A percentile compares a stretch with the other conserved stretches of the same genome.
phyloP scores from a whole-genome alignment of 2,329 filamentous ascomycete genomes.

The Arachnopeziza araneosa region DNA sequence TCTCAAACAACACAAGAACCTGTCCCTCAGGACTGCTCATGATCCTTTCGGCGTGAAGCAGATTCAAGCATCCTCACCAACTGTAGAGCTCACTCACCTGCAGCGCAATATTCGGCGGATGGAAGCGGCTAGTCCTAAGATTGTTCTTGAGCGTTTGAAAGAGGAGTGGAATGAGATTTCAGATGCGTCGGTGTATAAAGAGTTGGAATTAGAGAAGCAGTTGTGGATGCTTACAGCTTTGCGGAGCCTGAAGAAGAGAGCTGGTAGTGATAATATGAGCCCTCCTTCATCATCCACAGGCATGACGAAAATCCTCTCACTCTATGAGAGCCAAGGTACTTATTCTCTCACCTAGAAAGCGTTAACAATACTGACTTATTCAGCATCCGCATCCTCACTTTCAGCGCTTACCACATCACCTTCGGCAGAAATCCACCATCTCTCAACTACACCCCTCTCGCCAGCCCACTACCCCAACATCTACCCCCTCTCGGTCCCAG shows the following conservation, averaged over 20 bases:
- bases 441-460: conserved; percentile 34
- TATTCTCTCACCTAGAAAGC: background rate
- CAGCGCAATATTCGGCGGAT: conserved; percentile 51
- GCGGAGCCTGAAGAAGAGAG: conserved; percentile 36
- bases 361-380: background rate
- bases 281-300: conserved; percentile 7
- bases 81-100: conserved; percentile 33
- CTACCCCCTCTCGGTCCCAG: conserved; percentile 29
- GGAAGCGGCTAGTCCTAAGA: conserved; percentile 45
- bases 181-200: conserved; percentile 44
- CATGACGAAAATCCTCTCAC: conserved; percentile 20
- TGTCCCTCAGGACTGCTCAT: background rate
- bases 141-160: conserved; percentile 50
- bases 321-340: conserved; percentile 30
- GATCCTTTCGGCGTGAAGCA: background rate
- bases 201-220: conserved; percentile 50
- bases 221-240: conserved; percentile 58
- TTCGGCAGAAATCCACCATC: conserved; percentile 40
- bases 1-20: background rate
- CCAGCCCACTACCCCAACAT: conserved; percentile 32
- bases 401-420: conserved; percentile 27
- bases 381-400: conserved; percentile 26
- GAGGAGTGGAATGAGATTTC: conserved; percentile 42
- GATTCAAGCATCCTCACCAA: background rate
- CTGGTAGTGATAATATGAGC: conserved; percentile 25